Base-by-base conservation (phyloP, 139 green algal species). In the Astrephomene gubernaculifera region DNA sequence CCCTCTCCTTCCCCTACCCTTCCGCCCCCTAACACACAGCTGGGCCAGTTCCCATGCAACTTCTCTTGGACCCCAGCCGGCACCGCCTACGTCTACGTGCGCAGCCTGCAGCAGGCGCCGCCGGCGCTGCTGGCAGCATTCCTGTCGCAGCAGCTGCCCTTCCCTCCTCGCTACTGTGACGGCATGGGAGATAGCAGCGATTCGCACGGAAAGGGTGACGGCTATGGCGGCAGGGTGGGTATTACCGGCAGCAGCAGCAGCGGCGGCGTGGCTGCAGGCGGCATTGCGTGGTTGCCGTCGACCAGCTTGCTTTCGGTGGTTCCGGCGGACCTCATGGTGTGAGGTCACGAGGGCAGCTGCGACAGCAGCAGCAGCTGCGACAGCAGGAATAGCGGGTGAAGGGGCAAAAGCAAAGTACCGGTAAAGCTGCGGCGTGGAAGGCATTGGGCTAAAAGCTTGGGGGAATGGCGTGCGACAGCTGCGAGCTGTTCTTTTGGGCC, bases 81-180 rank as follows among this genome's bases (percentile, higher is more conserved):
- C 33, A 75, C 43, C 1, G 76, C 76, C 31, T 76, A 89, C 57
- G 85, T 89, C 67, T 89, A 89, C 68, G 41, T 71, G 12, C 76
- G 76, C 31, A 53, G 27, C 24, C 67, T 82, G 31, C 3, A 9
- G 43, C 39, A 72, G 21, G 85, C 85, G 33, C 85, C 85, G 1
- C 2, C 53, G 7, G 14, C 25, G 35, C 73, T 83, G 60, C 68
- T 89, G 68, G 75, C 85, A 9, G 41, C 73, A 0, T 75, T 86
- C 68, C 68, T 86, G 24, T 69, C 76, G 5, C 2, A n/a, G n/a
- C 49, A 57, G 49, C 49, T 25, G 49, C 49, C 49, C n/a, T n/a
- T n/a, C n/a, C n/a, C n/a, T n/a, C n/a, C n/a, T n/a, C n/a, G n/a
- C n/a, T n/a, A n/a, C n/a, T n/a, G n/a, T n/a, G n/a, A n/a, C n/a